A percentile compares a stretch with the other conserved stretches of the same genome.
phyloP scores from a whole-genome alignment of 306 rosid genomes.

The Gynostemma pentaphyllum region DNA sequence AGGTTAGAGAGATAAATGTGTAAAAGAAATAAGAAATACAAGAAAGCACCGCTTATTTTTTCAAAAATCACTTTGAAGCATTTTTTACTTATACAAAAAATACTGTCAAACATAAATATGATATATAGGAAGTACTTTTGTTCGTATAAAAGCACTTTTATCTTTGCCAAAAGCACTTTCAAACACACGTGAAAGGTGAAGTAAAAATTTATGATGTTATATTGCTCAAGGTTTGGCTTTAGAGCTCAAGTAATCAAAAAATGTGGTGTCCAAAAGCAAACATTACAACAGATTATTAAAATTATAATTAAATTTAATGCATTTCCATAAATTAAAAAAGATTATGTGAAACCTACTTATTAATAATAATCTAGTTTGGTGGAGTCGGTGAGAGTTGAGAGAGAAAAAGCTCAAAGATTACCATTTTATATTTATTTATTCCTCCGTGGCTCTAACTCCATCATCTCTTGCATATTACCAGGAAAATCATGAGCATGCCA shows the following conservation, averaged over 20 bases:
- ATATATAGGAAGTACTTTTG: too few species aligned
- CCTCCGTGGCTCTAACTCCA: neutral
- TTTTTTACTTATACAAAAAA: too few species aligned
- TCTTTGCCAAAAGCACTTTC: too few species aligned
- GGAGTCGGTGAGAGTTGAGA: constrained; percentile 3
- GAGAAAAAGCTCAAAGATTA: neutral
- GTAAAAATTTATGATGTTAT: neutral
- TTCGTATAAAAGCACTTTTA: too few species aligned
- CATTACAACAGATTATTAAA: neutral
- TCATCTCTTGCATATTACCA: constrained; percentile 4
- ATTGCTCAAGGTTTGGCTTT: neutral
- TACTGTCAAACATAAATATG: too few species aligned
- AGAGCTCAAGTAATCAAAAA: neutral
- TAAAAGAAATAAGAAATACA: too few species aligned
- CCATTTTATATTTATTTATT: neutral
- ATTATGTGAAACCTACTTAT: neutral
- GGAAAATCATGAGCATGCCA: constrained; percentile 24
- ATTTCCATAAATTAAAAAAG: neutral
- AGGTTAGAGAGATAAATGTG: too few species aligned
- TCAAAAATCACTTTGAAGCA: too few species aligned
- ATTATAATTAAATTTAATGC: too few species aligned
- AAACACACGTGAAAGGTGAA: too few species aligned
- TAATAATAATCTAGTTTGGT: neutral
- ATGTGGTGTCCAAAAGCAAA: neutral
- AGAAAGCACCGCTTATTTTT: too few species aligned